These are phyloP conservation scores for Glycyrrhiza uralensis DNA, from an alignment of 306 rosid species.

Conservation along the genomic window DNA sequence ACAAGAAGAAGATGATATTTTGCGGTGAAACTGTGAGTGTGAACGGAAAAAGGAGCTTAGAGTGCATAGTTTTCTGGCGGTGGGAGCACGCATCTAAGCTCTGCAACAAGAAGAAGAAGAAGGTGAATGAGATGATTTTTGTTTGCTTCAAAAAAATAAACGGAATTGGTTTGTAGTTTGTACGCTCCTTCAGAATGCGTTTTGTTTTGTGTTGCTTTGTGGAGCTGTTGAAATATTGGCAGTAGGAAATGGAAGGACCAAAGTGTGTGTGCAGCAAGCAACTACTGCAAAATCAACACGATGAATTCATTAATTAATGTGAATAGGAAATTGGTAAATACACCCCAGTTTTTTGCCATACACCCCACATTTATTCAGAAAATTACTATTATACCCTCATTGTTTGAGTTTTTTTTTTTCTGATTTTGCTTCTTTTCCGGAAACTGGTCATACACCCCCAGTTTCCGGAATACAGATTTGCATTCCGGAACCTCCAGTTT, in stretches of 20 bases:
- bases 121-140: background rate
- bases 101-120: background rate
- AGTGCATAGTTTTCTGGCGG: conserved; percentile 31
- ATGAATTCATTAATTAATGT: too few species aligned
- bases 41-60: conserved; percentile 19
- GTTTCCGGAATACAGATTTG: too few species aligned
- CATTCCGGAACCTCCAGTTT: too few species aligned
- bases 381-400: too few species aligned
- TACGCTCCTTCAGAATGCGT: background rate
- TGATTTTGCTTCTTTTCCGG: too few species aligned
- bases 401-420: too few species aligned
- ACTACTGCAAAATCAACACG: background rate
- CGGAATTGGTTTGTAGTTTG: background rate
- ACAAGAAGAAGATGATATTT: background rate
- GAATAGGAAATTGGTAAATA: too few species aligned
- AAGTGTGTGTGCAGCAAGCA: background rate
- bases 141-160: background rate
- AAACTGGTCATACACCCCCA: too few species aligned
- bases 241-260: background rate
- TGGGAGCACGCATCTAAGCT: conserved; percentile 31
- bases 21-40: background rate
- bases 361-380: too few species aligned
- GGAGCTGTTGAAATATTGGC: background rate
- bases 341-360: too few species aligned
- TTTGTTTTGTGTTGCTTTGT: background rate